Conservation (phyloP, 257 asterid species). For the Solanum rostratum region DNA sequence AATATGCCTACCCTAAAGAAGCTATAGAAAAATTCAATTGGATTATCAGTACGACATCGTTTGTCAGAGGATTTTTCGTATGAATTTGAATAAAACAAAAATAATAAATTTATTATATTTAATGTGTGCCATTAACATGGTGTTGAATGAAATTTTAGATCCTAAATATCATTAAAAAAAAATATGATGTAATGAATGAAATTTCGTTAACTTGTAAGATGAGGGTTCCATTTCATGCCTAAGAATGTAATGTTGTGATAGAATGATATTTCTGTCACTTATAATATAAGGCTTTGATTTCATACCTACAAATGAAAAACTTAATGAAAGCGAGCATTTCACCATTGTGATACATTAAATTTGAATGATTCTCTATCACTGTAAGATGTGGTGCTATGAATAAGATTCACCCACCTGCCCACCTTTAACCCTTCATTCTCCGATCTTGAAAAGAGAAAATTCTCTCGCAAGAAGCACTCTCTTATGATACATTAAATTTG, state of each 20-base stretch:
- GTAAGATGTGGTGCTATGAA: neutral
- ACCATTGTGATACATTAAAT: neutral
- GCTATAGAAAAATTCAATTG: too few relatives aligned
- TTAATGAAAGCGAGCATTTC: neutral
- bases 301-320: neutral
- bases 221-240: too few relatives aligned
- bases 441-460: fast-evolving
- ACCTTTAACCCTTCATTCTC: neutral
- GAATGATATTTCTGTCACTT: too few relatives aligned
- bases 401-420: neutral
- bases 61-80: too few relatives aligned
- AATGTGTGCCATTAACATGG: too few relatives aligned
- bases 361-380: neutral
- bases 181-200: neutral
- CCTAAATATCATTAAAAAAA: neutral
- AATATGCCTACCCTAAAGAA: too few relatives aligned
- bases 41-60: too few relatives aligned
- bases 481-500: neutral
- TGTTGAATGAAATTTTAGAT: neutral
- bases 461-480: neutral
- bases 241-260: too few relatives aligned
- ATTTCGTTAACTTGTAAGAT: neutral
- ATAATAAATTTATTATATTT: too few relatives aligned
- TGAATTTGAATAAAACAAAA: too few relatives aligned
- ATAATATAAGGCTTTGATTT: neutral